Conservation (phyloP, 2,329 filamentous ascomycete species). For the Coniochaeta pulveracea region DNA sequence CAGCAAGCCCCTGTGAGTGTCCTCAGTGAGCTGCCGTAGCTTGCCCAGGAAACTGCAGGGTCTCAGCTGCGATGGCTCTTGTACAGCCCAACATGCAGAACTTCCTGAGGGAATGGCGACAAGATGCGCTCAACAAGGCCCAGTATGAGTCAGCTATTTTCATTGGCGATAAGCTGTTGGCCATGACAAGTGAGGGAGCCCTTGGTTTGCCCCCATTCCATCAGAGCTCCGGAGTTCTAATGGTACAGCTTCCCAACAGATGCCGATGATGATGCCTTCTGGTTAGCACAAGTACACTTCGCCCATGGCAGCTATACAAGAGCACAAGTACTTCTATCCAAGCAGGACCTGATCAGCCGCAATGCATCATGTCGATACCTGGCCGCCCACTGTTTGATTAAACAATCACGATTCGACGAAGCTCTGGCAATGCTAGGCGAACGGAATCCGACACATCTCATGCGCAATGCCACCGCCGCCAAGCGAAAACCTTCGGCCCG, state of each 20-base stretch:
- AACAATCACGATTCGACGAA: slow-evolving; percentile 82
- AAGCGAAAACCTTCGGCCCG: slow-evolving; percentile 61
- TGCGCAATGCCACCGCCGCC: slow-evolving; percentile 42
- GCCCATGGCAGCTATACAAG: slow-evolving; percentile 89
- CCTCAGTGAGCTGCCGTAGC: neutral
- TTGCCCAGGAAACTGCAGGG: neutral
- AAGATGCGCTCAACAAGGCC: slow-evolving; percentile 89
- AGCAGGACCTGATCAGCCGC: slow-evolving; percentile 69
- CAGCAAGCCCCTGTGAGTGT: too few relatives aligned
- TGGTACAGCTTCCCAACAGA: too few relatives aligned
- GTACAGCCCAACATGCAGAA: slow-evolving; percentile 60
- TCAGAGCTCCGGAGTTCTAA: slow-evolving; percentile 3
- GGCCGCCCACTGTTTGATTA: slow-evolving; percentile 87
- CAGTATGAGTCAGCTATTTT: slow-evolving; percentile 96
- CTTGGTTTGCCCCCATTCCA: neutral
- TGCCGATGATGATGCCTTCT: slow-evolving; percentile 88
- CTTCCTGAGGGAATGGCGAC: slow-evolving; percentile 87
- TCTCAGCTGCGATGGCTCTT: neutral
- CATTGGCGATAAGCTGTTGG: slow-evolving; percentile 91
- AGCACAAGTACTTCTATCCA: slow-evolving; percentile 74
- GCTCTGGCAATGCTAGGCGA: slow-evolving; percentile 80
- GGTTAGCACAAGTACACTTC: slow-evolving; percentile 97
- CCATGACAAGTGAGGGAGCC: slow-evolving; percentile 67
- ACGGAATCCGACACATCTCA: slow-evolving; percentile 83
- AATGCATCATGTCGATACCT: slow-evolving; percentile 88